phyloP scores from a whole-genome alignment of 2,329 filamentous ascomycete species.

The Diaporthe sp. region DNA sequence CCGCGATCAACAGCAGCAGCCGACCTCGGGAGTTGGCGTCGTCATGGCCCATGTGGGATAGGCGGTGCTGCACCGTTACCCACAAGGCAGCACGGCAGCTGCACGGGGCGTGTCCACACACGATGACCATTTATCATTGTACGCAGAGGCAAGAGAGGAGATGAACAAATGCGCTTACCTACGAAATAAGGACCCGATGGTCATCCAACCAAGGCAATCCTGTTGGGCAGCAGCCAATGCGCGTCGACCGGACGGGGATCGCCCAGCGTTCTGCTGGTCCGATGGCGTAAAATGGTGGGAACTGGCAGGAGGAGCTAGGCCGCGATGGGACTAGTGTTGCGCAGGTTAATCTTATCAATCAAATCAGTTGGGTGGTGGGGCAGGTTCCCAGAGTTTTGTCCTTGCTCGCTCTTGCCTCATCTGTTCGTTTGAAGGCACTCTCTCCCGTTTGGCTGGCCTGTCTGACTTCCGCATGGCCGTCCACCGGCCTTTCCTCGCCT shows the following conservation, averaged over 20 bases:
- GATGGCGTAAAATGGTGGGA: constrained; percentile 22
- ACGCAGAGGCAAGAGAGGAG: not conserved
- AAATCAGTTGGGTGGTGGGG: constrained; percentile 35
- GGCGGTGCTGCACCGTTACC: not conserved
- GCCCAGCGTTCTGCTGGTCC: not conserved
- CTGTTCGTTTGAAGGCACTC: not conserved
- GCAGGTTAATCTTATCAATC: constrained; percentile 43
- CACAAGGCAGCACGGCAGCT: not conserved
- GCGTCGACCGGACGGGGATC: not conserved
- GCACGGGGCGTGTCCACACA: not conserved
- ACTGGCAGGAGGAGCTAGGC: not conserved
- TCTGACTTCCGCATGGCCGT: not conserved
- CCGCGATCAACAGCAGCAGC: not conserved
- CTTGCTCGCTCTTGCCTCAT: not conserved
- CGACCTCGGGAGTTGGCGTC: constrained; percentile 16
- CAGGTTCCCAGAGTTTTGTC: not conserved
- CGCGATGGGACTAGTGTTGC: constrained; percentile 16
- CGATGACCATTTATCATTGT: constrained; percentile 5
- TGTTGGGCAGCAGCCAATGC: constrained; percentile 32
- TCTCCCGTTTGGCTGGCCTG: not conserved
- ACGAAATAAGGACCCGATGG: constrained; percentile 27
- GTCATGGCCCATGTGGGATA: constrained; percentile 16
- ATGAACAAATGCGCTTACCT: constrained; percentile 34
- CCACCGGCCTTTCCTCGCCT: constrained; percentile 9
- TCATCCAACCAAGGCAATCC: constrained; percentile 28